Conservation (phyloP, 2,329 filamentous ascomycete species). For the Xylaria sp. region DNA sequence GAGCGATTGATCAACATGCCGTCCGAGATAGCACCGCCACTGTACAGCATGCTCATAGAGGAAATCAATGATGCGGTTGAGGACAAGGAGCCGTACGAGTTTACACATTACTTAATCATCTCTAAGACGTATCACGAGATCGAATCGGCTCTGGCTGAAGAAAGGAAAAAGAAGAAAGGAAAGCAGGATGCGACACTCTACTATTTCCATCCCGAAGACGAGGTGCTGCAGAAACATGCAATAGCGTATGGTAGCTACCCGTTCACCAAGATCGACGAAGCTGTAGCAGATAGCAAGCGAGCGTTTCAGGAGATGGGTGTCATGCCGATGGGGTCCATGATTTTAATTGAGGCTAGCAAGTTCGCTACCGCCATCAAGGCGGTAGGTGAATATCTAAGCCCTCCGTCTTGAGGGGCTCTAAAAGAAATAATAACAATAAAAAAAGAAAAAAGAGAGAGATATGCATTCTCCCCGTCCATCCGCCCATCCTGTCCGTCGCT, state of each 20-base stretch:
- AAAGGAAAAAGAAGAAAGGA: slow-evolving; percentile 71
- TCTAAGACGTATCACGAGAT: slow-evolving; percentile 94
- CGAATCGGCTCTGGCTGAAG: slow-evolving; percentile 75
- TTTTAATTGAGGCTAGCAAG: slow-evolving; percentile 80
- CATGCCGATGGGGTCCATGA: slow-evolving; percentile 80
- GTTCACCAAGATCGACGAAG: slow-evolving; percentile 81
- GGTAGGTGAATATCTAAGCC: slow-evolving; percentile 73
- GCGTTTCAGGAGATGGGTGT: slow-evolving; percentile 95
- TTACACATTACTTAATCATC: slow-evolving; percentile 89
- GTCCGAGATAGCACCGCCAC: slow-evolving; percentile 86
- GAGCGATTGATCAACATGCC: slow-evolving; percentile 97
- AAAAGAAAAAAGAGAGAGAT: slow-evolving; percentile 7
- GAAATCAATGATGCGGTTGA: slow-evolving; percentile 88
- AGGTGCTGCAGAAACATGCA: slow-evolving; percentile 80
- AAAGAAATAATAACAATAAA: slow-evolving; percentile 21
- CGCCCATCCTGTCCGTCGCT: not conserved
- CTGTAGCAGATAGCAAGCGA: slow-evolving; percentile 86
- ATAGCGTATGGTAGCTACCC: slow-evolving; percentile 72
- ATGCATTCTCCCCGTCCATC: slow-evolving; percentile 1
- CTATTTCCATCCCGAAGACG: slow-evolving; percentile 97
- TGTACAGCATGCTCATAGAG: slow-evolving; percentile 93
- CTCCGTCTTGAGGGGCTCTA: slow-evolving; percentile 48
- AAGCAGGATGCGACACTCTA: slow-evolving; percentile 70
- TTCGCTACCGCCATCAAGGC: slow-evolving; percentile 78
- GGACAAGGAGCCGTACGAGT: slow-evolving; percentile 89